Percentiles rank a stretch among this genome's conserved stretches.
Evolutionary conservation across 495 filamentous ascomycete genomes (phyloP).

Genomic region (Talaromyces ruber): DNA sequence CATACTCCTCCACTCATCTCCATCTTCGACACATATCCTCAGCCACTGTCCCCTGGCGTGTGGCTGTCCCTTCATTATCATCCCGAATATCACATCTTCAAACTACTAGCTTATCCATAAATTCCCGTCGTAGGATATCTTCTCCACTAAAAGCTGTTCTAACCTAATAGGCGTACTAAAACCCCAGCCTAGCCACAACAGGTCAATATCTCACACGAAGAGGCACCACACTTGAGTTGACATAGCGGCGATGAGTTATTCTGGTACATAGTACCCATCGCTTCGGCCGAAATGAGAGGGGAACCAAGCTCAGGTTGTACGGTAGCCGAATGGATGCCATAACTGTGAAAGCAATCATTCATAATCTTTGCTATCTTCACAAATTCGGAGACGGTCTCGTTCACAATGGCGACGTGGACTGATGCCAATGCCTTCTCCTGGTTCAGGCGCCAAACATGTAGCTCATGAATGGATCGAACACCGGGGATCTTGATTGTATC

Average conservation of each 20-base stretch:
- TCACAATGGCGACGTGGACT: slow-evolving; percentile 36
- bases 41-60: no score
- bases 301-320: not conserved
- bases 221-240: not conserved
- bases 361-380: slow-evolving; percentile 30
- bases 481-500: slow-evolving; percentile 24
- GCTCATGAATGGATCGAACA: slow-evolving; percentile 37
- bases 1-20: no score
- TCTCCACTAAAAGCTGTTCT: no score
- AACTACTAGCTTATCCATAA: no score
- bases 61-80: no score
- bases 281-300: not conserved
- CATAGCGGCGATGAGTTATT: not conserved
- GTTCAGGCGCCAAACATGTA: slow-evolving; percentile 45
- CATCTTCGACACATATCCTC: no score
- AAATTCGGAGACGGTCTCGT: slow-evolving; percentile 27
- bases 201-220: not conserved
- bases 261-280: not conserved
- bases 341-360: slow-evolving; percentile 42
- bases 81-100: no score
- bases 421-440: slow-evolving; percentile 41
- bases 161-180: no score
- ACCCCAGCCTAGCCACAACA: not conserved
- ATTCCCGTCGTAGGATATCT: no score
- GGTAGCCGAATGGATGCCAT: slow-evolving; percentile 29